Percentiles rank a stretch among this genome's conserved stretches.
Conservation (phyloP, 176 grass and related monocot species). For the Luzula sylvatica region DNA sequence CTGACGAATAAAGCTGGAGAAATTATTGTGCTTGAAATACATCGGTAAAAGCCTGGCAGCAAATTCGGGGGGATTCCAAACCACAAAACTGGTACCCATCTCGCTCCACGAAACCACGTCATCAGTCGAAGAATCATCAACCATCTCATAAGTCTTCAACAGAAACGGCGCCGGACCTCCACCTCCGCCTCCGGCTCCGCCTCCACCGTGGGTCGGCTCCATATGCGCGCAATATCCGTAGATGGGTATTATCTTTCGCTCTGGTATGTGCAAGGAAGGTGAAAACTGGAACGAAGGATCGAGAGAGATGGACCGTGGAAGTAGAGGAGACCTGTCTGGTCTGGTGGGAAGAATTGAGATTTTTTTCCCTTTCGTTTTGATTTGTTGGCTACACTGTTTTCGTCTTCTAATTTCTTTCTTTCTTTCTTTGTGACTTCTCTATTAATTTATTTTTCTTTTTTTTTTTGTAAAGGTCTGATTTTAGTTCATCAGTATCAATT, state of each 20-base stretch:
- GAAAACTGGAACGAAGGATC: too few relatives aligned
- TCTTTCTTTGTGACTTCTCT: too few relatives aligned
- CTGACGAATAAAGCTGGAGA: constrained; percentile 99
- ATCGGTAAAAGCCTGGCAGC: constrained; percentile 47
- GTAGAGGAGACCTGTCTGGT: too few relatives aligned
- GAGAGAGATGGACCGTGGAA: too few relatives aligned
- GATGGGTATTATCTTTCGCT: background rate
- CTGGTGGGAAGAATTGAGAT: too few relatives aligned
- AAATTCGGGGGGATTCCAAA: constrained; percentile 77
- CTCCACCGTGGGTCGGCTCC: constrained; percentile 1
- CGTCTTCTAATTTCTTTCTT: too few relatives aligned
- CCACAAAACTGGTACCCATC: constrained; percentile 61
- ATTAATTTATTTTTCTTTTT: too few relatives aligned
- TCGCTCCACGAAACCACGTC: constrained; percentile 71
- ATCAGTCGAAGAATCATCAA: constrained; percentile 71
- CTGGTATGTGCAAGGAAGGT: background rate
- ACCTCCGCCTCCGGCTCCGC: constrained; percentile 25
- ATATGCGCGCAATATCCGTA: background rate
- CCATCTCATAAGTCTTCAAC: constrained; percentile 92
- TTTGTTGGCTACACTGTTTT: too few relatives aligned
- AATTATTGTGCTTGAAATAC: constrained; percentile 97
- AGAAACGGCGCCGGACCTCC: constrained; percentile 77
- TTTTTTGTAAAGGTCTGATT: too few relatives aligned
- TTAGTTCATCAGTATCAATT: too few relatives aligned
- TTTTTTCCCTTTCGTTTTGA: too few relatives aligned